These are phyloP conservation scores for Wickerhamiella azymoides DNA, from an alignment of 805 yeast genomes.

Conservation along the genomic window DNA sequence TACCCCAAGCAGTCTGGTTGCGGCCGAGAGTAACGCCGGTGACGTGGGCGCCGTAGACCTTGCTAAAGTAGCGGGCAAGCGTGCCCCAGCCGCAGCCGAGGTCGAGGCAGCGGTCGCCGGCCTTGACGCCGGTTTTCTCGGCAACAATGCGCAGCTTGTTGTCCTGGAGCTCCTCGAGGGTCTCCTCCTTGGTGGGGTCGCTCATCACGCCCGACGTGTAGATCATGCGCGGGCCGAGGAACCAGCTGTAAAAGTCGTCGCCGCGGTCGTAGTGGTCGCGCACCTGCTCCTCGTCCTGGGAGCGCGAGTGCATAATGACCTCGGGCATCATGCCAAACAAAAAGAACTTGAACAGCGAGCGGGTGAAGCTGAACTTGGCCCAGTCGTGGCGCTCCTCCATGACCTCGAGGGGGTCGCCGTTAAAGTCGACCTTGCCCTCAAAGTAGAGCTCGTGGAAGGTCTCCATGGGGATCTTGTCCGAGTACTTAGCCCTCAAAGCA, in stretches of 20 bases:
- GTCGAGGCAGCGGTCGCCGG: constrained; percentile 67
- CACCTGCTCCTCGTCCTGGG: constrained; percentile 94
- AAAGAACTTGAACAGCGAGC: constrained; percentile 63
- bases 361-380: constrained; percentile 70
- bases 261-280: constrained; percentile 94
- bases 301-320: constrained; percentile 78
- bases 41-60: constrained; percentile 68
- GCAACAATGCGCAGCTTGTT: constrained; percentile 79
- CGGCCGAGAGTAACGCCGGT: constrained; percentile 84
- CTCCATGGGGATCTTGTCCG: constrained; percentile 75
- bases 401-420: constrained; percentile 74
- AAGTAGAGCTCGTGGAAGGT: constrained; percentile 82
- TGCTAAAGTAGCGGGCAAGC: constrained; percentile 69
- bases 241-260: constrained; percentile 89
- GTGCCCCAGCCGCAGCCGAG: constrained; percentile 97
- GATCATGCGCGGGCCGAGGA: constrained; percentile 87
- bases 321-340: constrained; percentile 83
- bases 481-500: constrained; percentile 51
- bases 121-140: constrained; percentile 61
- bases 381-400: constrained; percentile 85
- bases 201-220: constrained; percentile 77
- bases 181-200: constrained; percentile 56
- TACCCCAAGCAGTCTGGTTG: constrained; percentile 88
- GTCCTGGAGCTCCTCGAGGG: constrained; percentile 64
- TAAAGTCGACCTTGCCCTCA: constrained; percentile 69